A percentile compares a stretch with the other conserved stretches of the same genome.
phyloP scores from a whole-genome alignment of 805 yeast species.

The Candida arabinofermentans region DNA sequence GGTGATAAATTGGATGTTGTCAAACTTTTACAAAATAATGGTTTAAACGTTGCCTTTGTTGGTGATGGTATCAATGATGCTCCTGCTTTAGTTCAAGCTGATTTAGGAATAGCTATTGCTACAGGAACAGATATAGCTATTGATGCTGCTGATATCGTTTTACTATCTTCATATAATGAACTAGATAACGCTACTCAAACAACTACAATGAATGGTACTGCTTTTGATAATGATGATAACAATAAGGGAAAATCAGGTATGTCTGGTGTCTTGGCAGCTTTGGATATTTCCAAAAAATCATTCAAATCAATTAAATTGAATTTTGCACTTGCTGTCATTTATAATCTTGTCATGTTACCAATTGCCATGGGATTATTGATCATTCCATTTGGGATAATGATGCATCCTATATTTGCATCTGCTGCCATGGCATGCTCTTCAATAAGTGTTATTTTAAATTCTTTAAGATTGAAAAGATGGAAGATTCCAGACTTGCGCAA shows the following conservation, averaged over 20 bases:
- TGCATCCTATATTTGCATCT: constrained; percentile 88
- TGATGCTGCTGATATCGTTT: constrained; percentile 92
- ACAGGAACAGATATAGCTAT: constrained; percentile 95
- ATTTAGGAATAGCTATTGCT: constrained; percentile 86
- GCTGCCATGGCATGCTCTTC: constrained; percentile 92
- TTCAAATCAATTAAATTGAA: constrained; percentile 73
- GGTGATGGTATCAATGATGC: constrained; percentile 99
- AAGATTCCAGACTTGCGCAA: constrained; percentile 15
- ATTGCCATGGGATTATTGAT: constrained; percentile 90
- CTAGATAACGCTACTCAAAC: neutral
- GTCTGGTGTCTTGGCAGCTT: constrained; percentile 52
- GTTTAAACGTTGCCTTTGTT: constrained; percentile 68
- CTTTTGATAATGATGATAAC: constrained; percentile 14
- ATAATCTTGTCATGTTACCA: constrained; percentile 83
- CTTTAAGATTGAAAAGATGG: constrained; percentile 71
- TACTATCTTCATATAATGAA: constrained; percentile 42
- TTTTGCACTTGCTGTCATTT: constrained; percentile 82
- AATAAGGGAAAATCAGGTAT: constrained; percentile 28
- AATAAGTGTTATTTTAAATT: constrained; percentile 79
- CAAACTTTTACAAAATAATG: constrained; percentile 44
- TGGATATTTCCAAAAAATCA: constrained; percentile 67
- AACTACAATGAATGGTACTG: constrained; percentile 13
- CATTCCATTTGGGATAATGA: constrained; percentile 65
- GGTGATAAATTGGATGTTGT: constrained; percentile 70
- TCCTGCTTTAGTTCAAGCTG: constrained; percentile 87